Percentiles rank a stretch among this genome's conserved stretches.
Conservation (phyloP, 176 grass and related monocot species). For the Oryza australiensis region DNA sequence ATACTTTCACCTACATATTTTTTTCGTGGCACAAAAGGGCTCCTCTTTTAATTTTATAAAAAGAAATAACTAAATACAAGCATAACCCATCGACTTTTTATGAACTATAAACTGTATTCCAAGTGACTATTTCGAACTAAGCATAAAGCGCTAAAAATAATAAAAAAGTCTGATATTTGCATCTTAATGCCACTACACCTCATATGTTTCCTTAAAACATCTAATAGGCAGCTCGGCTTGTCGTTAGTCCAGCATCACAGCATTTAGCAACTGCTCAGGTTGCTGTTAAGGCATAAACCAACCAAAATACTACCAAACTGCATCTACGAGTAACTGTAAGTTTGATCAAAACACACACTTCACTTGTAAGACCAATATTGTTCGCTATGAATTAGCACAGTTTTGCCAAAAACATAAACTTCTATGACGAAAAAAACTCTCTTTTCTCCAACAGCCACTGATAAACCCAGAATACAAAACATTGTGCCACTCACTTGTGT, state of each 20-base stretch:
- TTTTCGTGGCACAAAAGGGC: not conserved
- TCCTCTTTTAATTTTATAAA: not conserved
- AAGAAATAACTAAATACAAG: not conserved
- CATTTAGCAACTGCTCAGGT: slow-evolving; percentile 24
- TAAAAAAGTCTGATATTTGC: not conserved
- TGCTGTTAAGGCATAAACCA: not conserved
- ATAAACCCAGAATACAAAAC: not conserved
- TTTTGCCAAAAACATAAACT: not conserved
- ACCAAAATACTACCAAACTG: slow-evolving; percentile 22
- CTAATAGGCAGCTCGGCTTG: not conserved
- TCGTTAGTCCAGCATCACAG: slow-evolving; percentile 1
- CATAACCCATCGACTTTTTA: not conserved
- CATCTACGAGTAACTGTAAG: not conserved
- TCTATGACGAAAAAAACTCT: slow-evolving; percentile 7
- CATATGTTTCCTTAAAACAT: not conserved
- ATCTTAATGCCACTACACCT: not conserved
- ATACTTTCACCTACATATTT: not conserved
- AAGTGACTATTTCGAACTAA: not conserved
- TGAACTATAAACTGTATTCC: not conserved
- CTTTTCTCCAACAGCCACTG: not conserved
- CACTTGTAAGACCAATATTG: not conserved
- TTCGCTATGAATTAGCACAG: not conserved
- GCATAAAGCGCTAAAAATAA: not conserved
- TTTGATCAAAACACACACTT: not conserved
- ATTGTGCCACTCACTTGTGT: slow-evolving; percentile 54